phyloP scores from a whole-genome alignment of 2,329 filamentous ascomycete species.

The Metarhizium album region DNA sequence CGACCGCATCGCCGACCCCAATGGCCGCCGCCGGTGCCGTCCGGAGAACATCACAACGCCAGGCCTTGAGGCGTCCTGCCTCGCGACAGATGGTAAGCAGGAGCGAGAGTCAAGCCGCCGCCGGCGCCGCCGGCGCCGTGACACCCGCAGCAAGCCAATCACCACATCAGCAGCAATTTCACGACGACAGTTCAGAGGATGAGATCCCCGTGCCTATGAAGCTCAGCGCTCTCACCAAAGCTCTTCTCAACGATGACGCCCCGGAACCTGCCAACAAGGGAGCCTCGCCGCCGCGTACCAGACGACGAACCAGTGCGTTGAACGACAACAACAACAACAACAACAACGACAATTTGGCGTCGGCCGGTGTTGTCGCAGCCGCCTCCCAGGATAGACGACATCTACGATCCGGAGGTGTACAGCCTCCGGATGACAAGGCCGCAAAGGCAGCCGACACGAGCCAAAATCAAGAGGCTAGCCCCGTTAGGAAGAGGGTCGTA shows the following conservation, averaged over 20 bases:
- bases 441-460: slow-evolving; percentile 4
- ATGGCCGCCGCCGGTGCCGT: slow-evolving; percentile 37
- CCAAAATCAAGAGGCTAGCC: slow-evolving; percentile 37
- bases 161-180: slow-evolving; percentile 33
- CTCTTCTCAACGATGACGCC: slow-evolving; percentile 58
- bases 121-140: slow-evolving; percentile 16
- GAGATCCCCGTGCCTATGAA: slow-evolving; percentile 88
- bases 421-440: slow-evolving; percentile 20
- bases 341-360: background rate
- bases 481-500: slow-evolving; percentile 45
- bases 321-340: slow-evolving; percentile 14
- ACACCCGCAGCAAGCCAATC: slow-evolving; percentile 22
- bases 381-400: slow-evolving; percentile 32
- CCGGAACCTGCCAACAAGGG: slow-evolving; percentile 31
- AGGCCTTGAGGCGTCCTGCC: slow-evolving; percentile 39
- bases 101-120: slow-evolving; percentile 33
- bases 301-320: slow-evolving; percentile 38
- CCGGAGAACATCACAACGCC: slow-evolving; percentile 45
- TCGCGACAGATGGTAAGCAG: slow-evolving; percentile 35
- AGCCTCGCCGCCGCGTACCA: slow-evolving; percentile 35
- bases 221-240: slow-evolving; percentile 85
- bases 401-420: slow-evolving; percentile 37
- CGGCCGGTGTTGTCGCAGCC: slow-evolving; percentile 28
- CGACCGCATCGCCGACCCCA: slow-evolving; percentile 45
- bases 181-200: slow-evolving; percentile 84